Base-by-base conservation (phyloP, 768 basidiomycete genomes). In the Pulveroboletus sp. region DNA sequence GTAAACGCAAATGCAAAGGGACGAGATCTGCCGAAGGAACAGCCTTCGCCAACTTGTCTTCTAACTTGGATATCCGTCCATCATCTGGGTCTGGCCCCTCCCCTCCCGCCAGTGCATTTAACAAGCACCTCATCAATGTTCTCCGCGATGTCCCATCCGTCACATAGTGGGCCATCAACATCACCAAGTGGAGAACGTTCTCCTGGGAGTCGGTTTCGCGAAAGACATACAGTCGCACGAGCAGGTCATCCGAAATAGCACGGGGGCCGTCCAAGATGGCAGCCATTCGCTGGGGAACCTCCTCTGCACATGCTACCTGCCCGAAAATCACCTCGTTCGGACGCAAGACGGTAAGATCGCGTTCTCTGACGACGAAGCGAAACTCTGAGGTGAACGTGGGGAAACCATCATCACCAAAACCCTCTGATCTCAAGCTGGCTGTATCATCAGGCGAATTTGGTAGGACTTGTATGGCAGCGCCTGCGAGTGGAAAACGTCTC, bases 131-230 rank as follows among this genome's bases (percentile, higher is more conserved):
- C 34, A 35, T 35, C 5, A 35, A 35, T n/a, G 34, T 35, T 17
- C 7, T 16, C 3, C 19, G n/a, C 14, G 34, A 16, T n/a, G n/a
- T 35, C 9, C 75, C 77, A 57, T 84, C 81, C 0, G 75, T 71
- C 39, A 82, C 75, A 43, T 65, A 63, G 57, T 84, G 81, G 0
- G 79, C 72, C 11, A 71, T 61, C 37, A 72, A 58, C 21, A 77
- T 57, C 23, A 79, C 42, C 38, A 80, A 33, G 52, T 82, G 75
- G 41, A 73, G 63, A 4, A 49, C 59, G 20, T 67, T 64, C 2
- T 49, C 53, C 76, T 72, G 12, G 47, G n/a, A n/a, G n/a, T n/a
- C 40, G 6, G 60, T 62, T 46, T 72, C 71, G 41, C 57, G 62
- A 23, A 78, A 63, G 46, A 81, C 59, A 41, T 71, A 64, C 2